Percentiles rank a stretch among this genome's conserved stretches.
These are phyloP conservation scores for Amanita thiersii DNA, from an alignment of 768 basidiomycete genomes.

Conservation along the genomic window DNA sequence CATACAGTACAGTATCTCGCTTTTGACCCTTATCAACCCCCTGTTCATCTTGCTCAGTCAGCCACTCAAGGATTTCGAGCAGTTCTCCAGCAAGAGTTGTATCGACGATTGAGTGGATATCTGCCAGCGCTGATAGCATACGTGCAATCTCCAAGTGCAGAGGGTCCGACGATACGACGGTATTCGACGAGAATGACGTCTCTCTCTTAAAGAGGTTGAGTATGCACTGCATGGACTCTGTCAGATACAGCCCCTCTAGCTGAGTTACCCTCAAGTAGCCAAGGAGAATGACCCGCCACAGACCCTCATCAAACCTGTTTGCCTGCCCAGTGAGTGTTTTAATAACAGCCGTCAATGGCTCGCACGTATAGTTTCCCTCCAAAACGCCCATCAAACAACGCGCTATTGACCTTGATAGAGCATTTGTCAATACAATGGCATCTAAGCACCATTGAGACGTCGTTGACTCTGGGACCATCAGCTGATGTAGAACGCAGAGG, in stretches of 20 bases:
- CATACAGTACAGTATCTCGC: constrained; percentile 22
- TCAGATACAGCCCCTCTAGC: constrained; percentile 17
- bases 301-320: constrained; percentile 19
- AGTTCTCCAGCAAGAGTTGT: constrained; percentile 23
- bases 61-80: constrained; percentile 39
- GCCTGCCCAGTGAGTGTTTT: constrained; percentile 19
- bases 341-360: constrained; percentile 34
- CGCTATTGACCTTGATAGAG: constrained; percentile 32
- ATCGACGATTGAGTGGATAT: constrained; percentile 17
- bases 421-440: constrained; percentile 32
- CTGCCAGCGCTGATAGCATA: constrained; percentile 3
- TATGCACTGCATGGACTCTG: constrained; percentile 6
- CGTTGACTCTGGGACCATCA: constrained; percentile 30
- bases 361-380: constrained; percentile 38
- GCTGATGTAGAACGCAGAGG: constrained; percentile 40
- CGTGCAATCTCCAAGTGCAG: constrained; percentile 1
- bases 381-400: constrained; percentile 37
- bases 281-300: constrained; percentile 24
- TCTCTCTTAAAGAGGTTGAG: constrained; percentile 15
- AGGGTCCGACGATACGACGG: neutral
- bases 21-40: constrained; percentile 16
- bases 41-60: constrained; percentile 28
- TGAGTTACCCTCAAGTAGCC: constrained; percentile 23
- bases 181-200: neutral
- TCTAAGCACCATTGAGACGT: constrained; percentile 34